Conservation (phyloP, 805 yeast genomes). For the Ogataea ramenticola region DNA sequence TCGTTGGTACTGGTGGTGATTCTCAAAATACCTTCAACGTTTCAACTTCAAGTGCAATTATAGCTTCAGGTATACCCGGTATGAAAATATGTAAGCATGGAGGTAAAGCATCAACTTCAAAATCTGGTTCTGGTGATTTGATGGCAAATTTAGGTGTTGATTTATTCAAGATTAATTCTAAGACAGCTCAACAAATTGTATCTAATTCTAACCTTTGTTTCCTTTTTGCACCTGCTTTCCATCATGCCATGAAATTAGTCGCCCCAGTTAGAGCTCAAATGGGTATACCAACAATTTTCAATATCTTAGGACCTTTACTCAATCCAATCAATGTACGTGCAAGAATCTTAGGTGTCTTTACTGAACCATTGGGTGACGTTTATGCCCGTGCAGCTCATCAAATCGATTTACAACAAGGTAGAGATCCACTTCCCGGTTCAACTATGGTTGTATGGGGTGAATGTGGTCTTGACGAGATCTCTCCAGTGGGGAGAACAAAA, state of each 20-base stretch:
- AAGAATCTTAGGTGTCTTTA: conserved; percentile 84
- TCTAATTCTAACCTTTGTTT: conserved; percentile 50
- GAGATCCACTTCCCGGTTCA: conserved; percentile 25
- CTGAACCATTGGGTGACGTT: conserved; percentile 68
- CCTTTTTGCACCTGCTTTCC: conserved; percentile 90
- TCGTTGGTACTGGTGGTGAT: conserved; percentile 99
- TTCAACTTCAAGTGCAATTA: conserved; percentile 89
- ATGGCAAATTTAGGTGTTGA: conserved; percentile 79
- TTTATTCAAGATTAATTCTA: conserved; percentile 55
- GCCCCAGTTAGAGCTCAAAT: conserved; percentile 69
- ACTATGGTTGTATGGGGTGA: conserved; percentile 93
- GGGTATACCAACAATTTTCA: conserved; percentile 91
- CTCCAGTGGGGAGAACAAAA: conserved; percentile 78
- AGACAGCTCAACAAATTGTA: conserved; percentile 54
- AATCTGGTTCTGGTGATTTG: conserved; percentile 92
- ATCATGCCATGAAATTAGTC: conserved; percentile 81
- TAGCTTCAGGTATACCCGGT: conserved; percentile 72
- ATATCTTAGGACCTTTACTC: conserved; percentile 86
- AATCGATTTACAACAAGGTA: conserved; percentile 43
- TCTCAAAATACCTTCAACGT: conserved; percentile 97
- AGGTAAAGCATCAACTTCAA: conserved; percentile 91
- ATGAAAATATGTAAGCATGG: conserved; percentile 89
- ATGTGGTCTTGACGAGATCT: conserved; percentile 86
- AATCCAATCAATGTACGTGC: conserved; percentile 83
- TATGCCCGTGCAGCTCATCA: conserved; percentile 76